Conservation (phyloP, 2,329 filamentous ascomycete genomes). For the Pseudogymnoascus sp. region DNA sequence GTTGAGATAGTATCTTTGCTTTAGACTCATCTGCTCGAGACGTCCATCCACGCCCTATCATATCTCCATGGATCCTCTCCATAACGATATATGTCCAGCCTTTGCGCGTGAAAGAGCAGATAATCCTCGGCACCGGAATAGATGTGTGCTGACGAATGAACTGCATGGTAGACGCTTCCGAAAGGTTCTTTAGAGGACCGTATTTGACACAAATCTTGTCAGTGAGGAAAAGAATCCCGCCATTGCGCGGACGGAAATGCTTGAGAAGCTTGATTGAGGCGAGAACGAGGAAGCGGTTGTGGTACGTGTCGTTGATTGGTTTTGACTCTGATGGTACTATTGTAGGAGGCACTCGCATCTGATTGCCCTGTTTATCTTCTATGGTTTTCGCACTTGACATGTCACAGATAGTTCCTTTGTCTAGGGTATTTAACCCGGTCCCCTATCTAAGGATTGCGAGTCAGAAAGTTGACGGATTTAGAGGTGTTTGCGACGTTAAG, state of each 20-base stretch:
- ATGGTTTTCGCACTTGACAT: background rate
- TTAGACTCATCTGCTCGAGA: constrained; percentile 28
- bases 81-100: constrained; percentile 33
- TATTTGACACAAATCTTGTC: constrained; percentile 30
- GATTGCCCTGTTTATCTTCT: background rate
- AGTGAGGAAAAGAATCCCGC: background rate
- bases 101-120: constrained; percentile 30
- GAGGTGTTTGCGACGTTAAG: background rate
- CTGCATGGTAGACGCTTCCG: constrained; percentile 31
- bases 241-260: constrained; percentile 9
- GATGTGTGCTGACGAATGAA: constrained; percentile 33
- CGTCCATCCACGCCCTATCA: constrained; percentile 28
- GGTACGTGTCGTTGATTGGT: background rate
- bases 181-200: constrained; percentile 22
- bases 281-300: constrained; percentile 5
- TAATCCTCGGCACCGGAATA: constrained; percentile 33
- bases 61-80: constrained; percentile 33
- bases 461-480: background rate
- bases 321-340: constrained; percentile 4
- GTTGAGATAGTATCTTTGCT: constrained; percentile 30
- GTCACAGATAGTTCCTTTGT: background rate
- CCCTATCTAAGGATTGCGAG: background rate
- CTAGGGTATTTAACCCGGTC: background rate
- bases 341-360: background rate
- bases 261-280: constrained; percentile 8